Conservation (phyloP, 73 alveolate species). For the Strombidium stylifer region DNA sequence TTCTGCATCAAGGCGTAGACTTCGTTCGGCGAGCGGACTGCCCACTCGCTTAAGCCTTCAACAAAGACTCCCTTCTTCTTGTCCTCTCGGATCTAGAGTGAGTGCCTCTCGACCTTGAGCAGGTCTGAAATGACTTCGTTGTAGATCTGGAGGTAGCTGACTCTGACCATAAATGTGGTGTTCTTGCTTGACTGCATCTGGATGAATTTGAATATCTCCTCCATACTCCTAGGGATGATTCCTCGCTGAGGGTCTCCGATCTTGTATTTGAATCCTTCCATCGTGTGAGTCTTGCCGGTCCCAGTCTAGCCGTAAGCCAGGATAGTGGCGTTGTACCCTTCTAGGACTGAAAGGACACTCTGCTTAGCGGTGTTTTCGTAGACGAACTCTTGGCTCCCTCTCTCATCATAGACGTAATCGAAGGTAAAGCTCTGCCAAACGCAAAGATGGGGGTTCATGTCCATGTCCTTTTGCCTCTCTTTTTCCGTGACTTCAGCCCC, state of each 20-base stretch:
- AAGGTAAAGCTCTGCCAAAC: constrained; percentile 90
- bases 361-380: constrained; percentile 94
- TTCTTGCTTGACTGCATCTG: constrained; percentile 62
- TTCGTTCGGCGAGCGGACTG: constrained; percentile 95
- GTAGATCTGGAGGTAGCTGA: constrained; percentile 95
- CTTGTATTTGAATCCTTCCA: constrained; percentile 80
- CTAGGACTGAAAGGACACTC: constrained; percentile 84
- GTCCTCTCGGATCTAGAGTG: constrained; percentile 93
- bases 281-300: constrained; percentile 88
- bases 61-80: constrained; percentile 98
- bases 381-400: constrained; percentile 90
- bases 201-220: constrained; percentile 90
- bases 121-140: constrained; percentile 97
- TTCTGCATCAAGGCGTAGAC: constrained; percentile 88
- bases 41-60: constrained; percentile 98
- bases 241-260: constrained; percentile 79
- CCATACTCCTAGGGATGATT: constrained; percentile 92
- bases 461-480: constrained; percentile 64
- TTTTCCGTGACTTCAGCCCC: constrained; percentile 80
- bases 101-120: constrained; percentile 90
- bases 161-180: constrained; percentile 95
- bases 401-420: constrained; percentile 92
- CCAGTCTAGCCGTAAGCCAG: constrained; percentile 88
- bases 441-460: constrained; percentile 69
- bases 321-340: constrained; percentile 84